phyloP scores from a whole-genome alignment of 2,329 filamentous ascomycete genomes.

The Tolypocladium nubicola region DNA sequence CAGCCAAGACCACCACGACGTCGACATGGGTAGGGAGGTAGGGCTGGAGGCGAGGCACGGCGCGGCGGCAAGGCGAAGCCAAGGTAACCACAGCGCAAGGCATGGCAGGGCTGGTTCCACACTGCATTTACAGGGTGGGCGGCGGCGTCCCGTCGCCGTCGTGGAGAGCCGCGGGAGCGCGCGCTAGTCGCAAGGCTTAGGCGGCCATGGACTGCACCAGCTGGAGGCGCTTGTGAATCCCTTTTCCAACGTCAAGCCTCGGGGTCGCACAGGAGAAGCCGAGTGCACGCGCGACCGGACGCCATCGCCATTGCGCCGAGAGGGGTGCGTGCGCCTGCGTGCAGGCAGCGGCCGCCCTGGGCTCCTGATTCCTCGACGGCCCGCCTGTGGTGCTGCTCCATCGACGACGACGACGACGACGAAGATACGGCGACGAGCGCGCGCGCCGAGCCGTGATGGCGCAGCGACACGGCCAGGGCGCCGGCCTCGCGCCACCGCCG shows the following conservation, averaged over 20 bases:
- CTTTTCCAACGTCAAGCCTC: neutral
- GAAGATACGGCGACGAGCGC: neutral
- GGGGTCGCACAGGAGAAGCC: neutral
- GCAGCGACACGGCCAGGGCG: slow-evolving; percentile 2
- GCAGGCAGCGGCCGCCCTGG: neutral
- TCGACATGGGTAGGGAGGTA: neutral
- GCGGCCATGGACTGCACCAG: neutral
- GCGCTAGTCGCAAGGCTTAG: neutral
- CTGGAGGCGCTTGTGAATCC: neutral
- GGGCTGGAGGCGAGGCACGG: no score
- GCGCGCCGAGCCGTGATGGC: slow-evolving; percentile 8
- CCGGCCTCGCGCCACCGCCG: slow-evolving; percentile 11
- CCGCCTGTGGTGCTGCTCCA: neutral
- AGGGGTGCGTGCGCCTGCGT: neutral
- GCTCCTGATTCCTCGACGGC: neutral
- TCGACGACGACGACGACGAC: neutral
- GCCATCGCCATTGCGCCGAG: neutral
- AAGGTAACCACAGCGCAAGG: neutral
- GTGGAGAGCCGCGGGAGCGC: neutral
- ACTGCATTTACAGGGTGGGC: neutral
- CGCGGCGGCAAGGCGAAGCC: neutral
- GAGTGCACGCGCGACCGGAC: neutral
- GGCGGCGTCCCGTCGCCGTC: neutral
- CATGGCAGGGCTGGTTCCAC: neutral
- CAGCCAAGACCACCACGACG: neutral